These are phyloP conservation scores for Didymella exigua DNA, from an alignment of 2,329 filamentous ascomycete species.

Conservation along the genomic window DNA sequence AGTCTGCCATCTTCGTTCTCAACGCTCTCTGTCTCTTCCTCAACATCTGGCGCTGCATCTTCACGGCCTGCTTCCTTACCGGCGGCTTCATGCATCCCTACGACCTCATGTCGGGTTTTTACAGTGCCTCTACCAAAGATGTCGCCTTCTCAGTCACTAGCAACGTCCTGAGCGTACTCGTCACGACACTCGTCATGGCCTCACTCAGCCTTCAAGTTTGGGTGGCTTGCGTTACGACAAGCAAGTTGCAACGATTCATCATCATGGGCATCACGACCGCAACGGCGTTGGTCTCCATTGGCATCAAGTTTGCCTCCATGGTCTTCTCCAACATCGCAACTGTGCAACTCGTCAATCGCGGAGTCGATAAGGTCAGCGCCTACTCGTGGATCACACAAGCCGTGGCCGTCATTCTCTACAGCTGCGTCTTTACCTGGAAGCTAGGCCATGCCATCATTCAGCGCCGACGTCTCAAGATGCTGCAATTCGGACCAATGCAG, in stretches of 20 bases:
- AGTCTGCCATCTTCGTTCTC: constrained; percentile 67
- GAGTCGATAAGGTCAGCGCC: constrained; percentile 27
- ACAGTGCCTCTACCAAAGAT: constrained; percentile 53
- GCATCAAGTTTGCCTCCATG: constrained; percentile 59
- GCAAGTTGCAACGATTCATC: constrained; percentile 48
- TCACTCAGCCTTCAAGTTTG: constrained; percentile 68
- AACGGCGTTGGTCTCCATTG: constrained; percentile 59
- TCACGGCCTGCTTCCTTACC: constrained; percentile 65
- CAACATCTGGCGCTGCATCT: constrained; percentile 64
- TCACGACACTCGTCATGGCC: constrained; percentile 61
- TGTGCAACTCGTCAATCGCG: constrained; percentile 45
- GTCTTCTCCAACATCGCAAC: constrained; percentile 54
- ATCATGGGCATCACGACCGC: constrained; percentile 57
- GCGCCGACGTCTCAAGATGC: constrained; percentile 62
- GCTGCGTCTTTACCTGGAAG: constrained; percentile 66
- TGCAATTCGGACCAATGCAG: constrained; percentile 68
- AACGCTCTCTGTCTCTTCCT: constrained; percentile 66
- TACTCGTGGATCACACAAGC: constrained; percentile 59
- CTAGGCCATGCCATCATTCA: constrained; percentile 63
- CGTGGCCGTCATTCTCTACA: constrained; percentile 66
- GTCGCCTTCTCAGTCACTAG: constrained; percentile 56
- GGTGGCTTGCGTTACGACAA: constrained; percentile 63
- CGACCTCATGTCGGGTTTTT: constrained; percentile 59
- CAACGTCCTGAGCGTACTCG: constrained; percentile 57
- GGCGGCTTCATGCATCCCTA: constrained; percentile 68